Evolutionary conservation across 208 protist species (phyloP), one percentile per base, ranked within the genome.

Genomic region (Phytomonas francai): DNA sequence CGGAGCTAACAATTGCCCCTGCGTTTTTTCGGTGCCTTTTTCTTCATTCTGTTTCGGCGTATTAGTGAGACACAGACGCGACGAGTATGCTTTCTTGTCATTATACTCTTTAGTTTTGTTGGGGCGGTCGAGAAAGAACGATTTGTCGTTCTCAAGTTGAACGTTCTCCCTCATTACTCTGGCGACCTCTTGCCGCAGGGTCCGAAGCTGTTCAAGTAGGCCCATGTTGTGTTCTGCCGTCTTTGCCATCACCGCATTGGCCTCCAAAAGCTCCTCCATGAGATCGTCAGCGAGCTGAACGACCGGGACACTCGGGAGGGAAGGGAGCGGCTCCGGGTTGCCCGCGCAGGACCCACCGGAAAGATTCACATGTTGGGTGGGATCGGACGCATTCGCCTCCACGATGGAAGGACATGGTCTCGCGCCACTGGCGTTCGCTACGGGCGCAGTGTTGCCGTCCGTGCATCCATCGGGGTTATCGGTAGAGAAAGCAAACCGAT

Each of bases 151-250:
- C 73, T 92, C 87, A 27, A 92, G 77, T 45, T 65, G 70, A 27
- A 86, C 72, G 59, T 87, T 92, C 31, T 73, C 67, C n/a, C 83
- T 31, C 49, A 88, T 56, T 57, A 87, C 66, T 2, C 68, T 65
- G 6, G 73, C 75, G 0, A 81, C 73, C 4, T 65, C 66, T 63
- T 70, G 77, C 59, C 81, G 72, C 36, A 88, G 72, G 12, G 63
- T 51, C 16, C 78, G 76, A 29, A 89, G 72, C 42, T 72, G 68
- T 39, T 42, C 63, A n/a, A 76, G 79, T 4, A 83, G 59, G 7
- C 32, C 51, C 28, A 68, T 61, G 1, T 51, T 69, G 67, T 36
- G 51, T 28, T 54, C 33, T 67, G 72, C 73, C 60, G 58, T 82
- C 25, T 27, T 22, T 28, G 45, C 42, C 33, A 70, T 54, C 22